Conservation (phyloP, 2,329 filamentous ascomycete species). For the Diaporthe sp. region DNA sequence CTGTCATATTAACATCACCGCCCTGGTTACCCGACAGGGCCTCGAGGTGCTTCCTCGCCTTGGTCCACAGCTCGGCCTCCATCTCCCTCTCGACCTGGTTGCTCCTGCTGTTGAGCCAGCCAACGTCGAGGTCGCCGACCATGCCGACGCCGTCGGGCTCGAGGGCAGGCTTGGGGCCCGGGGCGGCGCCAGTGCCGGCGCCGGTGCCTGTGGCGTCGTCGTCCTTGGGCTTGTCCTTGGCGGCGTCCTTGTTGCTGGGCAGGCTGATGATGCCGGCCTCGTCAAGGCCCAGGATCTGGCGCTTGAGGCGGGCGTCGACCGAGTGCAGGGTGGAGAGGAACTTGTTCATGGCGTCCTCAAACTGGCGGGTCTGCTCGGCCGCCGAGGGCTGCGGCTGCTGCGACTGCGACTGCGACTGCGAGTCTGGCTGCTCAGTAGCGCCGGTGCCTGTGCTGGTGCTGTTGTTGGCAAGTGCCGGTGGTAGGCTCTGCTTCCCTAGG, state of each 20-base stretch:
- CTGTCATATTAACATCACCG: constrained; percentile 51
- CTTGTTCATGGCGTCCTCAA: constrained; percentile 70
- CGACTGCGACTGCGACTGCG: constrained; percentile 6
- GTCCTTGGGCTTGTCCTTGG: constrained; percentile 42
- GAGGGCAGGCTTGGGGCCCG: constrained; percentile 51
- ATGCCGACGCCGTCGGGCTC: constrained; percentile 68
- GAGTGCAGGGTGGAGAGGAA: constrained; percentile 81
- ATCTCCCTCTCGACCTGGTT: constrained; percentile 86
- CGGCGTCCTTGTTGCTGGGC: constrained; percentile 44
- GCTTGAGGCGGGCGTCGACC: constrained; percentile 79
- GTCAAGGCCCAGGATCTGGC: constrained; percentile 83
- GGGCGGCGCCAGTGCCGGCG: constrained; percentile 47
- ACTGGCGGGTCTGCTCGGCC: constrained; percentile 66
- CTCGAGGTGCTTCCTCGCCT: constrained; percentile 68
- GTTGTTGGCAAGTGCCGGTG: constrained; percentile 42
- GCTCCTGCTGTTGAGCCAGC: constrained; percentile 89
- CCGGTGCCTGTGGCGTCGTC: constrained; percentile 31
- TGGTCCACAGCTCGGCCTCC: constrained; percentile 83
- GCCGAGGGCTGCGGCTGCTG: constrained; percentile 43
- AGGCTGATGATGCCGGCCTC: constrained; percentile 81
- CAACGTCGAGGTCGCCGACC: constrained; percentile 79
- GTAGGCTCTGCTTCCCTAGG: constrained; percentile 61
- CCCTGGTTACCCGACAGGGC: constrained; percentile 42
- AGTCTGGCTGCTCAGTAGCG: constrained; percentile 19
- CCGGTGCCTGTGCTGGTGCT: constrained; percentile 46